Evolutionary conservation across 2,329 filamentous ascomycete species (phyloP).

Genomic region (Nemania serpens): DNA sequence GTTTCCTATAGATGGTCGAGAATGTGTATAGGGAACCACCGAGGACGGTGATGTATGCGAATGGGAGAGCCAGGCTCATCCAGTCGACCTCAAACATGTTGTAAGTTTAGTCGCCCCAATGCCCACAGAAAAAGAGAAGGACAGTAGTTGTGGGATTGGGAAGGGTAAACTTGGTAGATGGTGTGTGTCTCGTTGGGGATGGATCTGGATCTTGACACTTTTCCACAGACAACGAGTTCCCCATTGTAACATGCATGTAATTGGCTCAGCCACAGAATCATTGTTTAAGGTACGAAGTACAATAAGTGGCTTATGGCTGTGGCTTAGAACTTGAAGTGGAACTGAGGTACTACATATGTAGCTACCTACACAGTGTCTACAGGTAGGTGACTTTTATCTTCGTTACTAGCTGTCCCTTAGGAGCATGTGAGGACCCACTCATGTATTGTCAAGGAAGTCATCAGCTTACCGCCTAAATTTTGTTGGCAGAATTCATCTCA

Average conservation of each 20-base stretch:
- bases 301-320: too few species aligned
- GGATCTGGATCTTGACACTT: constrained; percentile 41
- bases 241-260: constrained; percentile 1
- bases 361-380: too few species aligned
- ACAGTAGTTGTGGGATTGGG: constrained; percentile 9
- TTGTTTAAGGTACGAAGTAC: too few species aligned
- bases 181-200: constrained; percentile 22
- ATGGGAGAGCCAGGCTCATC: constrained; percentile 82
- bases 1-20: constrained; percentile 88
- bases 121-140: constrained; percentile 9
- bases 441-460: background rate
- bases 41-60: constrained; percentile 88
- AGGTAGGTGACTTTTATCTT: too few species aligned
- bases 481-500: constrained; percentile 39
- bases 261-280: constrained; percentile 1
- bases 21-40: constrained; percentile 89
- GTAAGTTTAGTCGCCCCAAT: constrained; percentile 16
- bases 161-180: background rate
- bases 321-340: too few species aligned
- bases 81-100: constrained; percentile 69
- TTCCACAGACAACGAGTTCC: constrained; percentile 30
- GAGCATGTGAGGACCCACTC: background rate
- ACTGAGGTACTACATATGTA: too few species aligned
- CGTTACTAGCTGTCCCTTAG: too few species aligned
- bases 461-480: constrained; percentile 40